These are phyloP conservation scores for Backusella circina DNA, from an alignment of 192 early-diverging fungal genomes.

Conservation along the genomic window DNA sequence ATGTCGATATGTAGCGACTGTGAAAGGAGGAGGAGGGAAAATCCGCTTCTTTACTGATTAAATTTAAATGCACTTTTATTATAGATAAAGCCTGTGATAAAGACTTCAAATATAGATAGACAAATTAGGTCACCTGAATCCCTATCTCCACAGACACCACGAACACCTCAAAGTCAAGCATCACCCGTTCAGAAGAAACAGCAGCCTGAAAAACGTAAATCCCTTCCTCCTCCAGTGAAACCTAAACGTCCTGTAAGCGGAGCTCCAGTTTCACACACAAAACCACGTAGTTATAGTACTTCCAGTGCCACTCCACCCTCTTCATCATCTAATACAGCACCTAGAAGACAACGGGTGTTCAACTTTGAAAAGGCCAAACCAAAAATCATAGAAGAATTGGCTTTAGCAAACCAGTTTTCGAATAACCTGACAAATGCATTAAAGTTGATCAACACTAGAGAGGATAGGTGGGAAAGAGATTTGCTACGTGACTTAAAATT, in stretches of 20 bases:
- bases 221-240: background rate
- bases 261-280: background rate
- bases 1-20: background rate
- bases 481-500: conserved; percentile 23
- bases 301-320: background rate
- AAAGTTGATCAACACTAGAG: conserved; percentile 25
- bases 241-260: conserved; percentile 7
- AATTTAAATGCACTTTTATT: background rate
- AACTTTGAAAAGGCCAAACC: conserved; percentile 33
- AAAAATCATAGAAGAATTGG: conserved; percentile 32
- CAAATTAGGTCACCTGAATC: background rate
- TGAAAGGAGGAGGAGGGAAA: background rate
- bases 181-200: background rate
- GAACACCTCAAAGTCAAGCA: background rate
- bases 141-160: background rate
- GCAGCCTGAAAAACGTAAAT: background rate
- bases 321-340: background rate
- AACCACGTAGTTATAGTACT: background rate
- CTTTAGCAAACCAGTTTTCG: conserved; percentile 28
- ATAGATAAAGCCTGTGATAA: background rate
- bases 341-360: conserved; percentile 17
- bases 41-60: background rate
- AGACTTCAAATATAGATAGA: background rate
- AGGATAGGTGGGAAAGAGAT: conserved; percentile 32
- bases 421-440: conserved; percentile 32